phyloP scores from a whole-genome alignment of 2,329 filamentous ascomycete species.

The Ceratocystiopsis brevicomis region DNA sequence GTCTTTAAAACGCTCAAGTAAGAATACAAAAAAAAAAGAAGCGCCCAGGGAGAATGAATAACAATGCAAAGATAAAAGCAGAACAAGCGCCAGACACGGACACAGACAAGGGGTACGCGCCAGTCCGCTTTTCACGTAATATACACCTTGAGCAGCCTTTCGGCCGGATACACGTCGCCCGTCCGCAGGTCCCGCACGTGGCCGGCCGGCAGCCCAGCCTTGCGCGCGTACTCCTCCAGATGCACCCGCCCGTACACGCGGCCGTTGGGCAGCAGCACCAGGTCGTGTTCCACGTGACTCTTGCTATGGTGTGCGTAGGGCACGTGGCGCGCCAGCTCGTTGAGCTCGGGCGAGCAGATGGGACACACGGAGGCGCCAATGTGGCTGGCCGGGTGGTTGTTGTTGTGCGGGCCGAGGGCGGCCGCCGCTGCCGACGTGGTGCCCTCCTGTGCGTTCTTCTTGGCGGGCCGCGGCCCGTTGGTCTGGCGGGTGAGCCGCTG shows the following conservation, averaged over 20 bases:
- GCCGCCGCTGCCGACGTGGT: too few relatives aligned
- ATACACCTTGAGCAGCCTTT: constrained; percentile 67
- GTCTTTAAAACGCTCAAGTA: too few relatives aligned
- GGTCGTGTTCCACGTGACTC: constrained; percentile 76
- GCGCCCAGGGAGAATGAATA: too few relatives aligned
- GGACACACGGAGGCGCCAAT: constrained; percentile 43
- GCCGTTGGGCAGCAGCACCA: constrained; percentile 72
- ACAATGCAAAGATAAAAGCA: neutral
- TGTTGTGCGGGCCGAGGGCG: neutral
- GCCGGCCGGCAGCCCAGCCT: constrained; percentile 48
- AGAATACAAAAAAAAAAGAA: too few relatives aligned
- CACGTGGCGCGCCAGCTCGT: constrained; percentile 70
- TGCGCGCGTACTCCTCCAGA: constrained; percentile 59
- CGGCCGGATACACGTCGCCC: constrained; percentile 43
- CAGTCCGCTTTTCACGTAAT: constrained; percentile 41
- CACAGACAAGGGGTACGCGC: too few relatives aligned
- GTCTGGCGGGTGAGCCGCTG: neutral
- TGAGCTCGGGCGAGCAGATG: constrained; percentile 89
- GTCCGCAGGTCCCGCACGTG: constrained; percentile 64
- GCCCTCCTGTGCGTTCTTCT: too few relatives aligned
- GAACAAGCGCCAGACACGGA: neutral
- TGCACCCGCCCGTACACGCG: constrained; percentile 64
- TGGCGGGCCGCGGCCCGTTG: neutral
- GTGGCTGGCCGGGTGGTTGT: constrained; percentile 8
- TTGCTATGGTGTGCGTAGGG: constrained; percentile 93